Conservation (phyloP, 140 eudicot species). For the Anethum foeniculum region DNA sequence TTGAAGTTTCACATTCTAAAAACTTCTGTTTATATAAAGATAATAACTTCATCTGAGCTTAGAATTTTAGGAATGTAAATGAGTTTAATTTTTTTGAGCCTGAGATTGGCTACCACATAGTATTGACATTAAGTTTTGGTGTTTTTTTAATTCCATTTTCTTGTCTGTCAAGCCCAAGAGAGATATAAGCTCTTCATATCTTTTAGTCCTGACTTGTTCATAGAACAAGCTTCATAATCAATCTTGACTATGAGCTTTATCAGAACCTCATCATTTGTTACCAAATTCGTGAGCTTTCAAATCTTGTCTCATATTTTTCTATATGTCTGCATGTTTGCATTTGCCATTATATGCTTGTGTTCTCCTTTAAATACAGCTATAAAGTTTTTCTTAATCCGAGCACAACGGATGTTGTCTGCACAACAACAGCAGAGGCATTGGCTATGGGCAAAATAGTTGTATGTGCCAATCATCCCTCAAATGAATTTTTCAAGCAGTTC, state of each 20-base stretch:
- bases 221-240: background rate
- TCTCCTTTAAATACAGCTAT: slow-evolving; percentile 38
- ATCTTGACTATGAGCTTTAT: background rate
- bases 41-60: background rate
- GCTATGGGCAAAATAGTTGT: slow-evolving; percentile 97
- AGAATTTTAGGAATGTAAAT: background rate
- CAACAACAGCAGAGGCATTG: slow-evolving; percentile 90
- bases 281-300: background rate
- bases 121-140: background rate
- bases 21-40: background rate
- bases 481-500: slow-evolving; percentile 89
- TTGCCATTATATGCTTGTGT: background rate
- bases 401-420: slow-evolving; percentile 97
- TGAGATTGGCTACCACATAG: background rate
- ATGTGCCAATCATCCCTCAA: slow-evolving; percentile 92
- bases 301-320: background rate
- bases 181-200: background rate
- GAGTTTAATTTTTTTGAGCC: background rate
- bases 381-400: slow-evolving; percentile 95
- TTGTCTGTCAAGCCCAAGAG: background rate
- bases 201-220: background rate
- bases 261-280: background rate
- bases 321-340: background rate
- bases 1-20: background rate
- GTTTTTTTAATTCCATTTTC: background rate